These are phyloP conservation scores for Leccinum aurantiacum DNA, from an alignment of 768 basidiomycete genomes.

Conservation along the genomic window DNA sequence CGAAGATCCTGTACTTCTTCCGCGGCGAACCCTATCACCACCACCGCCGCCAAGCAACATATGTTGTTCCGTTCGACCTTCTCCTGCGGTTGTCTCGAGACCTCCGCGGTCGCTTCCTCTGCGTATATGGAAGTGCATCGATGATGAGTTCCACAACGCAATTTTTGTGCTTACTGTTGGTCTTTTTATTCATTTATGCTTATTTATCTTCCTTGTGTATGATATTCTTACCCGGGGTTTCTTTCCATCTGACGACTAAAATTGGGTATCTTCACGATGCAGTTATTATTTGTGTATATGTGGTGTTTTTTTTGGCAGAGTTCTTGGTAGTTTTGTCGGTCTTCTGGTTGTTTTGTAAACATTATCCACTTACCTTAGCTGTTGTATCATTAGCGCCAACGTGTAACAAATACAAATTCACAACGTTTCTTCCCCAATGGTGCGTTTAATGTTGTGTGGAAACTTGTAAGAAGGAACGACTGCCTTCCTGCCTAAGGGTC, in stretches of 20 bases:
- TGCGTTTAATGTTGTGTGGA: neutral
- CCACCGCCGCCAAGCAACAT: neutral
- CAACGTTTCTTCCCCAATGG: neutral
- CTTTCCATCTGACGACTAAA: conserved; percentile 28
- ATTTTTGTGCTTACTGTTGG: conserved; percentile 26
- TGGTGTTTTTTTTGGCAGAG: conserved; percentile 11
- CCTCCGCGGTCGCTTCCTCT: conserved; percentile 13
- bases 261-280: neutral
- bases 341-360: neutral
- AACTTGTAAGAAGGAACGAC: too few relatives aligned
- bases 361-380: neutral
- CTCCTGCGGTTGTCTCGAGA: neutral
- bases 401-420: conserved; percentile 5
- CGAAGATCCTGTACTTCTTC: conserved; percentile 20
- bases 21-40: conserved; percentile 19
- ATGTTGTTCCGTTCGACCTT: neutral
- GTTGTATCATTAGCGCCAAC: conserved; percentile 19
- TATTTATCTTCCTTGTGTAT: conserved; percentile 30
- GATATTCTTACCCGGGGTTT: conserved; percentile 30
- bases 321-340: neutral
- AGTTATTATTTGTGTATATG: conserved; percentile 4
- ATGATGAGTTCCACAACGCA: conserved; percentile 31
- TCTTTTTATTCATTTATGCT: conserved; percentile 27
- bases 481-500: too few relatives aligned
- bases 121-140: conserved; percentile 20